A percentile compares a stretch with the other conserved stretches of the same genome.
phyloP scores from a whole-genome alignment of 1,284 basidiomycete genomes.

The Schizophyllum amplum region DNA sequence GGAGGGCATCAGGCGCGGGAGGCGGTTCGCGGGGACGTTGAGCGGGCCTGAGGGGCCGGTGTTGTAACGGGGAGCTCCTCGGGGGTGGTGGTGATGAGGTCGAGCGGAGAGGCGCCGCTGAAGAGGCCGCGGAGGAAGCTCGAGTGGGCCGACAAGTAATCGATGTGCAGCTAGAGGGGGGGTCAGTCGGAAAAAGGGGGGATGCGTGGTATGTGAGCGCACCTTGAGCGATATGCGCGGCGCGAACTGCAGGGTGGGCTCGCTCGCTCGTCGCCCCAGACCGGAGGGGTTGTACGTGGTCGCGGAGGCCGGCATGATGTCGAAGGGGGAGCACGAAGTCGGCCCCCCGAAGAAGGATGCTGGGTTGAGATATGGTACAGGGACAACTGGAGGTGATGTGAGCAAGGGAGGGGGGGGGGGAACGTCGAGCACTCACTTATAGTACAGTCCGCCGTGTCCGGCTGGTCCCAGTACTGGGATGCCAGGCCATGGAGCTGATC shows the following conservation, averaged over 20 bases:
- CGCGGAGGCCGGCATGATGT: constrained; percentile 17
- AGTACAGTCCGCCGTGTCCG: constrained; percentile 67
- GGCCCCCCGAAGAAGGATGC: not conserved
- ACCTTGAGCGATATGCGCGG: constrained; percentile 59
- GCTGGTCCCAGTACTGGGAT: constrained; percentile 59
- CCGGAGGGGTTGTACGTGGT: constrained; percentile 20
- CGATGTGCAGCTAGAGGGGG: constrained; percentile 47
- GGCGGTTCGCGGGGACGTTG: constrained; percentile 36
- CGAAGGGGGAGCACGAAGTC: constrained; percentile 8
- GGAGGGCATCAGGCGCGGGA: constrained; percentile 60
- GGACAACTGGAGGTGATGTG: constrained; percentile 35
- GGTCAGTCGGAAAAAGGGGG: constrained; percentile 11
- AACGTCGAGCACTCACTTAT: constrained; percentile 39
- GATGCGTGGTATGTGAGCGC: too few species aligned
- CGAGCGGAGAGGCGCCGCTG: constrained; percentile 52
- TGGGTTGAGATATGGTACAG: constrained; percentile 28
- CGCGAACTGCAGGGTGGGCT: constrained; percentile 39
- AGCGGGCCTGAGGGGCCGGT: constrained; percentile 23
- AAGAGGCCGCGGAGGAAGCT: constrained; percentile 59
- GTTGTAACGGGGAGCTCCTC: not conserved
- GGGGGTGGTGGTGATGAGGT: constrained; percentile 36
- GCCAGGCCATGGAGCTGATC: constrained; percentile 61
- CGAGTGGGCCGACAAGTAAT: constrained; percentile 68
- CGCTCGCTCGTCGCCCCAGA: constrained; percentile 41
- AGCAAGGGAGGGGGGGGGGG: not conserved